A percentile compares a stretch with the other conserved stretches of the same genome.
Evolutionary conservation across 2,329 filamentous ascomycete genomes (phyloP).

Genomic region (Penicillium occitanis): DNA sequence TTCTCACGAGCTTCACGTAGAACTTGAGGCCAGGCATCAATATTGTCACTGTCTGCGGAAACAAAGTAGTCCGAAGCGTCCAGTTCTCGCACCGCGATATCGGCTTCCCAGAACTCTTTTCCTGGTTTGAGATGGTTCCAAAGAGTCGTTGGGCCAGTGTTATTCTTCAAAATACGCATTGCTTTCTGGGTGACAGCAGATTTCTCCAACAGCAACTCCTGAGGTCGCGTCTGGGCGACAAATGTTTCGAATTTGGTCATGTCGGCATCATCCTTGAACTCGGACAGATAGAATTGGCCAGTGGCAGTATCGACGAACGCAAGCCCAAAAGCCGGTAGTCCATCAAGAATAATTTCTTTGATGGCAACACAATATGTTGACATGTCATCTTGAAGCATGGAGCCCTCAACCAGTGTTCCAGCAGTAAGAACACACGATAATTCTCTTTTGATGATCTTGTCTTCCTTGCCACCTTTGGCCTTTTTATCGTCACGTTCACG

Average conservation of each 20-base stretch:
- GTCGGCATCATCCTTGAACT: slow-evolving; percentile 88
- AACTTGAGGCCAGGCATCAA: slow-evolving; percentile 73
- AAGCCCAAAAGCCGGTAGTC: slow-evolving; percentile 80
- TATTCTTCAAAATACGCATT: slow-evolving; percentile 91
- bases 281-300: slow-evolving; percentile 88
- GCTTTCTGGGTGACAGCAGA: slow-evolving; percentile 82
- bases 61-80: slow-evolving; percentile 77
- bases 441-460: slow-evolving; percentile 91
- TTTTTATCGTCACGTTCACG: slow-evolving; percentile 72
- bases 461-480: slow-evolving; percentile 66
- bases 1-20: slow-evolving; percentile 73
- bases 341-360: slow-evolving; percentile 72
- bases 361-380: slow-evolving; percentile 94
- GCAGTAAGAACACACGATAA: slow-evolving; percentile 86
- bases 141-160: slow-evolving; percentile 85
- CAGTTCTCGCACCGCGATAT: slow-evolving; percentile 77
- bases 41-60: slow-evolving; percentile 55
- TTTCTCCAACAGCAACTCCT: slow-evolving; percentile 88
- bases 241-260: slow-evolving; percentile 97
- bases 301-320: slow-evolving; percentile 95
- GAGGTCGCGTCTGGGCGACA: slow-evolving; percentile 84
- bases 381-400: slow-evolving; percentile 98
- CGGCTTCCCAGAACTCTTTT: slow-evolving; percentile 87
- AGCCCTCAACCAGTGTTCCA: slow-evolving; percentile 89
- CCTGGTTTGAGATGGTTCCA: slow-evolving; percentile 90